These are phyloP conservation scores for Haemoproteus tartakovskyi DNA, from an alignment of 169 alveolate genomes.

Conservation along the genomic window DNA sequence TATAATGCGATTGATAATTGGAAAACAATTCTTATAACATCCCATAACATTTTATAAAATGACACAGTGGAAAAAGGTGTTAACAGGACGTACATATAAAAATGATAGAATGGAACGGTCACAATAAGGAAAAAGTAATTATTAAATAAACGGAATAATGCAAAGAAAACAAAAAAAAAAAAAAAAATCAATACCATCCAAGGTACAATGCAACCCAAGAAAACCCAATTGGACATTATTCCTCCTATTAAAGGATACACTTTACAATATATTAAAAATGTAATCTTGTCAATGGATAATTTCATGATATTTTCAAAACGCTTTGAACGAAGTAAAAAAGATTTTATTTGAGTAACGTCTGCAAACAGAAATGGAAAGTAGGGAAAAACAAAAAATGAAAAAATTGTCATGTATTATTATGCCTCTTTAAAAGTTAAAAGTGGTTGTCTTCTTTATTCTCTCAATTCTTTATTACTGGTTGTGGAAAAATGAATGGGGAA, in stretches of 20 bases:
- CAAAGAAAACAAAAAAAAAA: constrained; percentile 16
- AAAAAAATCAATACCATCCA: constrained; percentile 55
- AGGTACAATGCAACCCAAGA: constrained; percentile 68
- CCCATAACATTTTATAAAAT: too few species aligned
- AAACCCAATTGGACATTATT: constrained; percentile 78
- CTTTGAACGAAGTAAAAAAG: constrained; percentile 72
- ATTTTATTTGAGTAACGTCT: constrained; percentile 79
- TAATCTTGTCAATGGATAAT: constrained; percentile 76
- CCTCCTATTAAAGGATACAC: constrained; percentile 78
- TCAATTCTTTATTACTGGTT: constrained; percentile 13
- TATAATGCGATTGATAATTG: too few species aligned
- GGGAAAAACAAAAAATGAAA: not conserved
- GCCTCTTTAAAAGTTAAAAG: too few species aligned
- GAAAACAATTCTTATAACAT: too few species aligned
- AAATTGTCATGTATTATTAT: too few species aligned
- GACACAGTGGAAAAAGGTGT: too few species aligned
- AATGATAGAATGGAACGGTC: too few species aligned
- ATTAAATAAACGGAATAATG: too few species aligned
- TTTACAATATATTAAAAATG: constrained; percentile 71
- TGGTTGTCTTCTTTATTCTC: too few species aligned
- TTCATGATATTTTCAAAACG: constrained; percentile 78
- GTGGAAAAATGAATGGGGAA: constrained; percentile 85
- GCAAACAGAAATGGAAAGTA: not conserved
- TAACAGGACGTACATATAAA: too few species aligned
- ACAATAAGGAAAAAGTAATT: too few species aligned